phyloP scores from a whole-genome alignment of 768 basidiomycete species.

The Paxillus involutus region DNA sequence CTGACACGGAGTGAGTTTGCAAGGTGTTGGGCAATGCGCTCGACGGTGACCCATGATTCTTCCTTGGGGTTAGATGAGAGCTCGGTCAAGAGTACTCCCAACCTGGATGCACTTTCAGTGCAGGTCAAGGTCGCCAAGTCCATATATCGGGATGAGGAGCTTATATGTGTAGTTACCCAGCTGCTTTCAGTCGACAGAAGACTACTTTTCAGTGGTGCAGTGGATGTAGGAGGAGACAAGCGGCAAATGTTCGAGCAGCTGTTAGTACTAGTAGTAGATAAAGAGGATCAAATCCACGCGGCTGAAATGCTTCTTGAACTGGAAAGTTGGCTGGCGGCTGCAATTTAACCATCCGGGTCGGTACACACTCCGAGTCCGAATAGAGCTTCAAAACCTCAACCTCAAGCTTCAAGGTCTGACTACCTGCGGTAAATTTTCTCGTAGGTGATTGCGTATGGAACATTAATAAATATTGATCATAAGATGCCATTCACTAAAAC shows the following conservation, averaged over 20 bases:
- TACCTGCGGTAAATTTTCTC: not conserved
- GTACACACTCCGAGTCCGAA: too few species aligned
- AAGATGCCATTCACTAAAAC: too few species aligned
- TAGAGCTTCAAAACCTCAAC: not conserved
- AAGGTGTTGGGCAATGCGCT: conserved; percentile 51
- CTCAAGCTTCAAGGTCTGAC: not conserved
- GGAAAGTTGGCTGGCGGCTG: too few species aligned
- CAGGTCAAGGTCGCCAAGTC: conserved; percentile 20
- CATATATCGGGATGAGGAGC: conserved; percentile 13
- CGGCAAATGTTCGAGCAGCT: conserved; percentile 1
- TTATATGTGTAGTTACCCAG: not conserved
- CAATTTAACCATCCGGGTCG: too few species aligned
- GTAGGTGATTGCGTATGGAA: too few species aligned
- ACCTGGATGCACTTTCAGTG: conserved; percentile 28
- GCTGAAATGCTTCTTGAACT: too few species aligned
- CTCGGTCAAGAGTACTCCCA: conserved; percentile 33
- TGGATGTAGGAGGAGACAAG: not conserved
- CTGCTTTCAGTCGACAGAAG: not conserved
- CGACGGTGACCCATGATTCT: conserved; percentile 50
- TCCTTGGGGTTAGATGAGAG: conserved; percentile 31
- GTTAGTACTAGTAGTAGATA: not conserved
- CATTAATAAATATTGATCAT: too few species aligned
- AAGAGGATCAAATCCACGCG: not conserved
- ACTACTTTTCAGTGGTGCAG: not conserved
- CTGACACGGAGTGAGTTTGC: conserved; percentile 63